These are phyloP conservation scores for Aspergillus amoenus DNA, from an alignment of 2,329 filamentous ascomycete species.

Conservation along the genomic window DNA sequence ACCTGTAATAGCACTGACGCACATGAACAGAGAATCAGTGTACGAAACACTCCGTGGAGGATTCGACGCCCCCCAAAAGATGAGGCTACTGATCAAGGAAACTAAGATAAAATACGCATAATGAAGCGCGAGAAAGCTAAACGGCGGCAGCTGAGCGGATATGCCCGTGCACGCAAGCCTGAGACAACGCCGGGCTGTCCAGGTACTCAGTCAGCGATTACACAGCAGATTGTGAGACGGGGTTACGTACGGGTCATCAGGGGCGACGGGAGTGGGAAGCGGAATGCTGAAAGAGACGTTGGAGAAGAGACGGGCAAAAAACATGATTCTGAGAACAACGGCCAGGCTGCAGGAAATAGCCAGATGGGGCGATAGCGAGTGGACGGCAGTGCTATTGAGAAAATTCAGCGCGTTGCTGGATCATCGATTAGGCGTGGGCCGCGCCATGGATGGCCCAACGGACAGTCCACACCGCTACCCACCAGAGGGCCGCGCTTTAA, in stretches of 20 bases:
- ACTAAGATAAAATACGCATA: constrained; percentile 65
- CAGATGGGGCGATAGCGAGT: not conserved
- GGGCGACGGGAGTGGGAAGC: not conserved
- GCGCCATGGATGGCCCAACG: not conserved
- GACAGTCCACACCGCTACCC: not conserved
- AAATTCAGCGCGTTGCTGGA: not conserved
- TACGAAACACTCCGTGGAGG: constrained; percentile 56
- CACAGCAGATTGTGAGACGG: not conserved
- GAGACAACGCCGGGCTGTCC: constrained; percentile 22
- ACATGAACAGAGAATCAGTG: constrained; percentile 66
- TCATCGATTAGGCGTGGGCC: not conserved
- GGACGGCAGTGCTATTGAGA: not conserved
- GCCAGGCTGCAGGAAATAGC: not conserved
- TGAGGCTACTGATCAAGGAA: constrained; percentile 55
- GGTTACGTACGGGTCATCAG: constrained; percentile 7
- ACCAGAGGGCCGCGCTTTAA: no score
- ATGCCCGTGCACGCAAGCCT: constrained; percentile 23
- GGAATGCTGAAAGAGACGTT: not conserved
- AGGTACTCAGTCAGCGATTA: not conserved
- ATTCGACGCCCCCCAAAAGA: constrained; percentile 59
- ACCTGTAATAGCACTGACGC: constrained; percentile 65
- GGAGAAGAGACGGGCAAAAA: not conserved
- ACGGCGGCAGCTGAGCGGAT: constrained; percentile 31
- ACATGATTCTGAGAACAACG: constrained; percentile 1
- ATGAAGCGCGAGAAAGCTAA: constrained; percentile 66